Percentiles rank a stretch among this genome's conserved stretches.
These are phyloP conservation scores for Pseudomonodictys pantanalensis DNA, from an alignment of 495 filamentous ascomycete genomes.

Conservation along the genomic window DNA sequence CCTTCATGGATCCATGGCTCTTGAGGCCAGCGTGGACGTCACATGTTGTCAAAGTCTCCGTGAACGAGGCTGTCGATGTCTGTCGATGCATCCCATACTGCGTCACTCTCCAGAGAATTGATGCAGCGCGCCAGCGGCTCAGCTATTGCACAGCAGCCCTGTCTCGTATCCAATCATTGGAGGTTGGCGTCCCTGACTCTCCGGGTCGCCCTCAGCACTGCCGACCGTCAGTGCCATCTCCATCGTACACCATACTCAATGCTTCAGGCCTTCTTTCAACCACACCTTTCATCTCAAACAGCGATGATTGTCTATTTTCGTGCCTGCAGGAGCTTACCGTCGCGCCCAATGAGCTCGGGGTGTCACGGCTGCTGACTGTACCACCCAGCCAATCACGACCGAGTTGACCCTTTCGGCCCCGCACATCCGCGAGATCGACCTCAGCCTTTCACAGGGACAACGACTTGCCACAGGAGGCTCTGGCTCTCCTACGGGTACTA, in stretches of 20 bases:
- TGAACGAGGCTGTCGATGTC: no score
- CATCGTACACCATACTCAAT: no score
- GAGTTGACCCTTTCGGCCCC: slow-evolving; percentile 15
- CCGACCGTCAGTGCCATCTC: neutral
- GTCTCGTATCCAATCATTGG: no score
- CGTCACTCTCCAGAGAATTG: no score
- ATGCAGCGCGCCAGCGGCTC: no score
- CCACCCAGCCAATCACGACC: neutral
- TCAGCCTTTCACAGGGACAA: neutral
- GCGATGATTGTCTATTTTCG: neutral
- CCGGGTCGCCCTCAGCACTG: neutral
- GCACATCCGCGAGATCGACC: slow-evolving; percentile 10
- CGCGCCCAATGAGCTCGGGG: neutral
- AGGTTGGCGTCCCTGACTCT: no score
- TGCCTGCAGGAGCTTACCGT: neutral
- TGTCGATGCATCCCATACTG: no score
- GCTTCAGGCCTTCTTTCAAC: no score
- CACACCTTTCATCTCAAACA: neutral
- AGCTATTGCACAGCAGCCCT: no score
- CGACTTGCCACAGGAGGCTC: slow-evolving; percentile 16
- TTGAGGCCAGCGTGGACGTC: no score
- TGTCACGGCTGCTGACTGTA: neutral
- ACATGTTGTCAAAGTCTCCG: no score
- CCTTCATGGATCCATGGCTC: no score
- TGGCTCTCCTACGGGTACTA: slow-evolving; percentile 20